Evolutionary conservation across 225 moss, liverwort and hornwort species (phyloP).

Genomic region (Bryum argenteum): DNA sequence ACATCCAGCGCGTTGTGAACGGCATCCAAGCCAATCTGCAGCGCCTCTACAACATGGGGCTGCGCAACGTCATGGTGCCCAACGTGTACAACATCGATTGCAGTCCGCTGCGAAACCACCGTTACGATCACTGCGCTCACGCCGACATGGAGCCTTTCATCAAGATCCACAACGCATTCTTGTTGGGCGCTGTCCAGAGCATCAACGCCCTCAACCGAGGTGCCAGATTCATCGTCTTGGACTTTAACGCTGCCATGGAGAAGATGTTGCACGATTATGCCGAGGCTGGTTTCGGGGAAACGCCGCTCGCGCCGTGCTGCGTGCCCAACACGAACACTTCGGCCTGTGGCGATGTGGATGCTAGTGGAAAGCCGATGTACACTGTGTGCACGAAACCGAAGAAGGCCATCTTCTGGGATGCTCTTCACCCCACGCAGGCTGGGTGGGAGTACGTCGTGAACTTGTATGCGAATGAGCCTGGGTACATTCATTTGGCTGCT

Average conservation of each 20-base stretch:
- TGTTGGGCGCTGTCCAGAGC: slow-evolving; percentile 4
- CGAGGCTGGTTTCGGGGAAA: neutral
- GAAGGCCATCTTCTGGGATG: slow-evolving; percentile 29
- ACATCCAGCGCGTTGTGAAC: slow-evolving; percentile 6
- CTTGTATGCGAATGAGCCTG: slow-evolving; percentile 16
- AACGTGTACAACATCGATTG: slow-evolving; percentile 12
- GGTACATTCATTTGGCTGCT: slow-evolving; percentile 16
- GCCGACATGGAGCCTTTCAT: neutral
- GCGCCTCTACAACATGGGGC: slow-evolving; percentile 21
- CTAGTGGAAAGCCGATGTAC: neutral
- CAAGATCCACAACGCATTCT: slow-evolving; percentile 24
- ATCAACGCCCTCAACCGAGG: slow-evolving; percentile 28
- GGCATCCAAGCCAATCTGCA: slow-evolving; percentile 25
- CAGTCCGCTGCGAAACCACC: neutral
- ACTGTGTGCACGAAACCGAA: slow-evolving; percentile 26
- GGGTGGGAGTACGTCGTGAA: slow-evolving; percentile 28
- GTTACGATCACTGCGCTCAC: slow-evolving; percentile 1
- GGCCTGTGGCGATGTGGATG: slow-evolving; percentile 21
- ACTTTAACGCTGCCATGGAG: slow-evolving; percentile 18
- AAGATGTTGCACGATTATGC: slow-evolving; percentile 1
- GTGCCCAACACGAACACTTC: neutral
- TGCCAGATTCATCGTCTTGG: slow-evolving; percentile 28
- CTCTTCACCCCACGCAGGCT: slow-evolving; percentile 15
- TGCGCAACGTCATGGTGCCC: slow-evolving; percentile 27
- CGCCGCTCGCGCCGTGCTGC: slow-evolving; percentile 23